These are phyloP conservation scores for Penicillium sp. DNA, from an alignment of 2,329 filamentous ascomycete species.

Conservation along the genomic window DNA sequence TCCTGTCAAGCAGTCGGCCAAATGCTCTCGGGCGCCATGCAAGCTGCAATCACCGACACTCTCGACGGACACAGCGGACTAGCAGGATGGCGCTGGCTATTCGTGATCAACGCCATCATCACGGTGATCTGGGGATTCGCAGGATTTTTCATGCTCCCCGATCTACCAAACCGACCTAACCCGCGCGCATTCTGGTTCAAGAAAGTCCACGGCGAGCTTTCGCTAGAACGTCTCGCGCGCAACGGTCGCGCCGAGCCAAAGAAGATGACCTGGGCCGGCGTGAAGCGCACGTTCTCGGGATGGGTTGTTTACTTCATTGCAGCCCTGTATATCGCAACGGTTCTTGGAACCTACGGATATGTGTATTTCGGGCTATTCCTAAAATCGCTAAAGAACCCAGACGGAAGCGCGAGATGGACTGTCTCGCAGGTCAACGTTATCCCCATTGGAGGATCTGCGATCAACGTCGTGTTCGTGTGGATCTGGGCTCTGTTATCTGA, in stretches of 20 bases:
- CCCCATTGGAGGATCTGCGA: slow-evolving; percentile 50
- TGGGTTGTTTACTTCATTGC: slow-evolving; percentile 52
- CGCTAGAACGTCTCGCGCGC: slow-evolving; percentile 46
- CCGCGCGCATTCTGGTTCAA: slow-evolving; percentile 45
- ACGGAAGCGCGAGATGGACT: slow-evolving; percentile 46
- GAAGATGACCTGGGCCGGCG: slow-evolving; percentile 47
- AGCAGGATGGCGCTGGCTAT: slow-evolving; percentile 40
- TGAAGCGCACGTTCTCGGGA: slow-evolving; percentile 45
- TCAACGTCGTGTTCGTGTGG: slow-evolving; percentile 55
- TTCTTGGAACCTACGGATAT: slow-evolving; percentile 50
- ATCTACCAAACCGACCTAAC: slow-evolving; percentile 38
- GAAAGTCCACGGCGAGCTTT: slow-evolving; percentile 43
- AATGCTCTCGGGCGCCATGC: slow-evolving; percentile 35
- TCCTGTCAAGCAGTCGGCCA: slow-evolving; percentile 31
- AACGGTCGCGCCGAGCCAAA: slow-evolving; percentile 50
- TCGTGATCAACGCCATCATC: slow-evolving; percentile 42
- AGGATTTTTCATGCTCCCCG: slow-evolving; percentile 41
- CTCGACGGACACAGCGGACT: slow-evolving; percentile 32
- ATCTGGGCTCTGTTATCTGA: slow-evolving; percentile 56
- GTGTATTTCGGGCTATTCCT: slow-evolving; percentile 28
- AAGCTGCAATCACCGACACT: slow-evolving; percentile 35
- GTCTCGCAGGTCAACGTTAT: slow-evolving; percentile 51
- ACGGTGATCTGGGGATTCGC: slow-evolving; percentile 38
- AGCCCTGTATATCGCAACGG: slow-evolving; percentile 48
- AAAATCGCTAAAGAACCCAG: slow-evolving; percentile 30